A percentile compares a stretch with the other conserved stretches of the same genome.
Conservation (phyloP, 1,284 basidiomycete species). For the Cryptococcus sp. region DNA sequence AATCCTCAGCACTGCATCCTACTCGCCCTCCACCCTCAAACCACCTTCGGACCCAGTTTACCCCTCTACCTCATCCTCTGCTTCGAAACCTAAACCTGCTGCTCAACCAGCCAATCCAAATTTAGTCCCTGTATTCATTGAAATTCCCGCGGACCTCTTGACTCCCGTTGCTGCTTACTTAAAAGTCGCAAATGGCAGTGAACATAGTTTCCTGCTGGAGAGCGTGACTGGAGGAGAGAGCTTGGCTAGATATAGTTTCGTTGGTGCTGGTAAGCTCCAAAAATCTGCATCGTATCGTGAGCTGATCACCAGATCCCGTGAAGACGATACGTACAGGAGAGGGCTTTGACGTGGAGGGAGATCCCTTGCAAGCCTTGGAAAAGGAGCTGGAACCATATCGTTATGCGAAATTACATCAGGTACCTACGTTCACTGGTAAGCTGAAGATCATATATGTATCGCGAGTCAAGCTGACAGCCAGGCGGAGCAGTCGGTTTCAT, state of each 20-base stretch:
- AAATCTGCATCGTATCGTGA: not conserved
- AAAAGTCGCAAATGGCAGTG: conserved; percentile 83
- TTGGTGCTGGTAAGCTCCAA: conserved; percentile 72
- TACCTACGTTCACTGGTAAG: conserved; percentile 80
- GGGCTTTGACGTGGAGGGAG: conserved; percentile 73
- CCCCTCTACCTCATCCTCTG: conserved; percentile 22
- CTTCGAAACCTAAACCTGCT: conserved; percentile 1
- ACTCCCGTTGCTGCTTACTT: conserved; percentile 98
- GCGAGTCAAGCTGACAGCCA: conserved; percentile 9
- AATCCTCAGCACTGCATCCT: conserved; percentile 25
- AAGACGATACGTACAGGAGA: conserved; percentile 88
- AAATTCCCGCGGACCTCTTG: conserved; percentile 90
- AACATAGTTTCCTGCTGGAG: conserved; percentile 89
- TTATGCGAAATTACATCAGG: conserved; percentile 84
- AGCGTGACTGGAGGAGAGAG: conserved; percentile 88
- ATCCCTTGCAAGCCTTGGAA: conserved; percentile 81
- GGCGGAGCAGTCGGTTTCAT: conserved; percentile 98
- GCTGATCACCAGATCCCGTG: conserved; percentile 66
- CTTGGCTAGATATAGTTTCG: conserved; percentile 89
- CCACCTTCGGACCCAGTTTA: conserved; percentile 23
- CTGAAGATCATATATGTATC: not conserved
- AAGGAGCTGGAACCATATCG: conserved; percentile 80
- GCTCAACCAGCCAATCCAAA: conserved; percentile 26
- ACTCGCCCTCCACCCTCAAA: conserved; percentile 34
- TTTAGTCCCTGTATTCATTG: conserved; percentile 76